These are phyloP conservation scores for Prunus persica DNA, from an alignment of 306 rosid genomes.

Conservation along the genomic window Prunus_persica_NCBIv2 NC_034013.1:16894501-16895000, in stretches of 20 bases:
- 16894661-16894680: background rate
- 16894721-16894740: constrained; percentile 21
- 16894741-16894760: constrained; percentile 85
- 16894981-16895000: background rate
- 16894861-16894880: constrained; percentile 66
- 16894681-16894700: background rate
- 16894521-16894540: constrained; percentile 42
- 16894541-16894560: constrained; percentile 18
- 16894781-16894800: constrained; percentile 62
- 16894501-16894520: constrained; percentile 79
- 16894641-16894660: background rate
- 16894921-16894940: background rate
- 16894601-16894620: background rate
- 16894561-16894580: background rate
- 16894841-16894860: constrained; percentile 80
- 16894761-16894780: constrained; percentile 67
- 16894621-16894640: background rate
- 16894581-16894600: background rate
- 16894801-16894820: constrained; percentile 47
- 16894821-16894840: constrained; percentile 45
- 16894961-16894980: background rate
- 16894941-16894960: background rate
- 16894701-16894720: background rate
- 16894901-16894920: constrained; percentile 14
- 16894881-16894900: constrained; percentile 52